Percentiles rank a stretch among this genome's conserved stretches.
Conservation (phyloP, 106 monocot species). For the Acorus gramineus region DNA sequence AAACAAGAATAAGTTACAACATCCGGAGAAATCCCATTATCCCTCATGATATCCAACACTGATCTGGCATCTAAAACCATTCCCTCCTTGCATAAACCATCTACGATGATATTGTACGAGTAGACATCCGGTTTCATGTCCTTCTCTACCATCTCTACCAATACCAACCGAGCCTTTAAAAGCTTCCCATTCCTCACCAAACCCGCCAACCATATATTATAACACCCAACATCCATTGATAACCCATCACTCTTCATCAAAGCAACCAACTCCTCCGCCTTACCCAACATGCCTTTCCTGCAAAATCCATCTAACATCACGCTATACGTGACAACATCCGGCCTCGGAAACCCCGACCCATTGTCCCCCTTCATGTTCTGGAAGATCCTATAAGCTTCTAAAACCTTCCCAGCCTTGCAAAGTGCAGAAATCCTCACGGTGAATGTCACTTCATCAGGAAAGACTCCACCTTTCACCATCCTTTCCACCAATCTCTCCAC, state of each 20-base stretch:
- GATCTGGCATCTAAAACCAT: constrained; percentile 55
- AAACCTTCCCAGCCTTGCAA: constrained; percentile 57
- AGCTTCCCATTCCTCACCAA: constrained; percentile 51
- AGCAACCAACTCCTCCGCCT: constrained; percentile 46
- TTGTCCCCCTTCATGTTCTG: constrained; percentile 62
- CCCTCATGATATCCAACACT: constrained; percentile 56
- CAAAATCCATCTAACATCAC: constrained; percentile 70
- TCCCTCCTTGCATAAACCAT: constrained; percentile 76
- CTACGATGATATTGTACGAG: constrained; percentile 73
- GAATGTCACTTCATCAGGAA: constrained; percentile 85
- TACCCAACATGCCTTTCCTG: constrained; percentile 44
- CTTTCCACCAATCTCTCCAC: constrained; percentile 67
- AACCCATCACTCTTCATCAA: constrained; percentile 54
- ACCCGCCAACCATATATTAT: constrained; percentile 76
- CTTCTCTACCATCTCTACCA: constrained; percentile 54
- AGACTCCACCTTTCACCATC: constrained; percentile 50
- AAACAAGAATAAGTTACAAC: constrained; percentile 66
- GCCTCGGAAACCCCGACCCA: constrained; percentile 44
- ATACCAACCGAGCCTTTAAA: constrained; percentile 37
- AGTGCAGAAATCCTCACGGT: constrained; percentile 80
- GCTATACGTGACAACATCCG: constrained; percentile 59
- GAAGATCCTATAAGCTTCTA: constrained; percentile 61
- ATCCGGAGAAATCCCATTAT: constrained; percentile 47
- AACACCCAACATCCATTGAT: constrained; percentile 45
- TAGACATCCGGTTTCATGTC: constrained; percentile 44